These are phyloP conservation scores for Pseudoscleropodium purum DNA, from an alignment of 225 moss, liverwort and hornwort species.

Conservation along the genomic window DNA sequence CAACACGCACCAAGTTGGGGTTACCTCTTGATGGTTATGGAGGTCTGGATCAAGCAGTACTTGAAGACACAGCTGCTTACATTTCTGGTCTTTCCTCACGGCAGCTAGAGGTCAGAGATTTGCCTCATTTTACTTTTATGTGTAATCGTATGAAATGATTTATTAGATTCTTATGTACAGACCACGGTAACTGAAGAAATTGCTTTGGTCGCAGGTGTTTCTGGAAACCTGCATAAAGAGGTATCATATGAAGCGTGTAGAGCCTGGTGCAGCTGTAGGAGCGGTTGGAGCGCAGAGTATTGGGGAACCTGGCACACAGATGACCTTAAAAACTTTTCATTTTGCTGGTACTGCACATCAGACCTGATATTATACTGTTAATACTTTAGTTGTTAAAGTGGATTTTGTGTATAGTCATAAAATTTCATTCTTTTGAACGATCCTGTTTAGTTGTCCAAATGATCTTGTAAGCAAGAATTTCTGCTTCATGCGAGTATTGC, in stretches of 20 bases:
- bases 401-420: background rate
- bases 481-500: background rate
- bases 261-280: constrained; percentile 95
- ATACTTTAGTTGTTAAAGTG: background rate
- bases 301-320: constrained; percentile 99
- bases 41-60: constrained; percentile 23
- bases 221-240: constrained; percentile 69
- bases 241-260: constrained; percentile 84
- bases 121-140: background rate
- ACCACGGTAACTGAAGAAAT: constrained; percentile 2
- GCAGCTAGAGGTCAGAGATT: constrained; percentile 61
- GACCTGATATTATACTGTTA: background rate
- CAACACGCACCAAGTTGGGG: constrained; percentile 56
- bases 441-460: background rate
- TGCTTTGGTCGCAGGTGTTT: constrained; percentile 59
- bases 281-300: constrained; percentile 99
- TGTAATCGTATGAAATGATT: background rate
- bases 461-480: background rate
- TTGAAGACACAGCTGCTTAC: constrained; percentile 60
- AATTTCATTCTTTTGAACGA: background rate
- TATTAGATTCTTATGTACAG: background rate
- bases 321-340: constrained; percentile 83
- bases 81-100: constrained; percentile 68
- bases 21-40: constrained; percentile 44
- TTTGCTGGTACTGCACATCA: constrained; percentile 47